These are phyloP conservation scores for Penicillium sp. DNA, from an alignment of 2,329 filamentous ascomycete genomes.

Conservation along the genomic window DNA sequence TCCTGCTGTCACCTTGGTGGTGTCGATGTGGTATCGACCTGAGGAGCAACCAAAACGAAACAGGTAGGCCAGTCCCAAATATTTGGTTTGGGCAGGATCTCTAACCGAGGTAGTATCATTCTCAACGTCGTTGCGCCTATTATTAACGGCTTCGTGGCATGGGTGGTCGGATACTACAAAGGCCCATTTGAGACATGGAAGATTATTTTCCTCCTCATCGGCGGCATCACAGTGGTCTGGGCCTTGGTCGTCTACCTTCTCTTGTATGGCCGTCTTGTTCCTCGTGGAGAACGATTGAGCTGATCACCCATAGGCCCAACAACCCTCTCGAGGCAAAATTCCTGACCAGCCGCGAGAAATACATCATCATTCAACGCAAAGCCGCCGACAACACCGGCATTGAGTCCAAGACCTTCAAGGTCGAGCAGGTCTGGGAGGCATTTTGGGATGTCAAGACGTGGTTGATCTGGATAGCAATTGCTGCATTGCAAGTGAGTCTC, in stretches of 20 bases:
- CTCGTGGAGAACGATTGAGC: too few species aligned
- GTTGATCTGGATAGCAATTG: slow-evolving; percentile 34
- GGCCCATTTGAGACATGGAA: slow-evolving; percentile 2
- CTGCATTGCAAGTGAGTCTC: slow-evolving; percentile 36
- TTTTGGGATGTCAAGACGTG: slow-evolving; percentile 40
- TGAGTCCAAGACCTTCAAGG: slow-evolving; percentile 29
- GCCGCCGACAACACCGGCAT: slow-evolving; percentile 42
- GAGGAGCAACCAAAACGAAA: slow-evolving; percentile 3
- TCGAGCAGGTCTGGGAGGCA: slow-evolving; percentile 30
- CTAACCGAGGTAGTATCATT: slow-evolving; percentile 3
- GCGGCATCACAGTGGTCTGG: neutral
- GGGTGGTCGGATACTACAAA: slow-evolving; percentile 3
- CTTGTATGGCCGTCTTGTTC: neutral
- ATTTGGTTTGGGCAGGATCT: too few species aligned
- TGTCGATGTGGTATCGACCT: slow-evolving; percentile 3
- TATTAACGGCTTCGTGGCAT: slow-evolving; percentile 1
- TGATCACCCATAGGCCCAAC: neutral
- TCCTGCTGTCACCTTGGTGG: slow-evolving; percentile 2
- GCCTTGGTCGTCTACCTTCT: slow-evolving; percentile 1
- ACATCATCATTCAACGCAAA: slow-evolving; percentile 44
- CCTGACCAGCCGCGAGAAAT: slow-evolving; percentile 47
- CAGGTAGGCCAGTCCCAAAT: too few species aligned
- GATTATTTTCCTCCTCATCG: neutral
- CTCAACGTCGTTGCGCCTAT: slow-evolving; percentile 1
- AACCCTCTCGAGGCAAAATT: slow-evolving; percentile 1